These are phyloP conservation scores for Hericium rajendrae DNA, from an alignment of 768 basidiomycete species.

Conservation along the genomic window DNA sequence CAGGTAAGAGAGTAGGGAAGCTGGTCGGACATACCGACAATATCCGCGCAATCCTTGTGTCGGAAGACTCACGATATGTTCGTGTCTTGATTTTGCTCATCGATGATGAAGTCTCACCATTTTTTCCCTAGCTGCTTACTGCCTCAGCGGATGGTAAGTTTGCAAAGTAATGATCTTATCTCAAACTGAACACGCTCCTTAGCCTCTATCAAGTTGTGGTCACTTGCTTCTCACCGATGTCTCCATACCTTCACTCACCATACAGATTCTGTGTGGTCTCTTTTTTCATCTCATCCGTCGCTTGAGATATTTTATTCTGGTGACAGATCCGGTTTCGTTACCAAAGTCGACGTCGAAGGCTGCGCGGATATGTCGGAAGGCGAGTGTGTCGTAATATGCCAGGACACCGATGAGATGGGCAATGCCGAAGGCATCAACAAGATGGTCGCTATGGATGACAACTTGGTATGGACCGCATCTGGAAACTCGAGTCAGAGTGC, in stretches of 20 bases:
- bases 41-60: conserved; percentile 80
- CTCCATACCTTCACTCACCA: conserved; percentile 96
- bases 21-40: conserved; percentile 97
- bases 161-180: neutral
- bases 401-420: no score
- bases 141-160: conserved; percentile 64
- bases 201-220: conserved; percentile 92
- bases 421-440: conserved; percentile 67
- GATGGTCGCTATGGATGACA: conserved; percentile 75
- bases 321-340: conserved; percentile 82
- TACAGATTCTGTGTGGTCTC: conserved; percentile 89
- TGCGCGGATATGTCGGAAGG: conserved; percentile 78
- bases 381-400: conserved; percentile 81
- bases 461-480: conserved; percentile 83
- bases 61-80: conserved; percentile 87
- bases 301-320: conserved; percentile 91
- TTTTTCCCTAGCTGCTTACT: conserved; percentile 58
- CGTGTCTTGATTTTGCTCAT: conserved; percentile 23
- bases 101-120: conserved; percentile 3
- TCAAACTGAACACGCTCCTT: conserved; percentile 12
- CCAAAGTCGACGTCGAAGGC: conserved; percentile 83
- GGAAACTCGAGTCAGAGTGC: conserved; percentile 72
- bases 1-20: conserved; percentile 71
- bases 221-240: conserved; percentile 79
- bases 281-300: conserved; percentile 80